phyloP scores from a whole-genome alignment of 2,329 filamentous ascomycete species.

The Ramularia endophylla region DNA sequence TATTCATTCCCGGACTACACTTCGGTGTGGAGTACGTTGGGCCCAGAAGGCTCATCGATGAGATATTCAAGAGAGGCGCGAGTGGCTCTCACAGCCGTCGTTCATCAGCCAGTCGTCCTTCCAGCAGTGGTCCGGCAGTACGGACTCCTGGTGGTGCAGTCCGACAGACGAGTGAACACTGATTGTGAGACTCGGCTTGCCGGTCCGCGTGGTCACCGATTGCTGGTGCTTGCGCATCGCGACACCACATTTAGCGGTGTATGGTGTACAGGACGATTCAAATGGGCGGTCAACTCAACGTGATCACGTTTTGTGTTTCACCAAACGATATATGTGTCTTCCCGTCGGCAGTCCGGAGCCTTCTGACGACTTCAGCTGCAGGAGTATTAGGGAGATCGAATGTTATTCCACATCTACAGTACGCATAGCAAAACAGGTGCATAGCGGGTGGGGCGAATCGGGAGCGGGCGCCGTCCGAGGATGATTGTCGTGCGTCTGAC shows the following conservation, averaged over 20 bases:
- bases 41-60: conserved; percentile 57
- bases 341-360: conserved; percentile 17
- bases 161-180: conserved; percentile 13
- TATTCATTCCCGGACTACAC: conserved; percentile 50
- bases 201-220: background rate
- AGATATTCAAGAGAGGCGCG: conserved; percentile 53
- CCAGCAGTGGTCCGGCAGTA: conserved; percentile 13
- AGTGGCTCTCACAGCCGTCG: conserved; percentile 19
- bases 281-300: conserved; percentile 10
- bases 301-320: conserved; percentile 13
- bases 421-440: conserved; percentile 19
- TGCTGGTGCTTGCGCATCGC: conserved; percentile 6
- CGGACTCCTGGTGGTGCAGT: conserved; percentile 6
- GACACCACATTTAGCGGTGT: conserved; percentile 12
- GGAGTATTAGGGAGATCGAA: conserved; percentile 3
- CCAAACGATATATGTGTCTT: conserved; percentile 14
- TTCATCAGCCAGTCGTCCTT: conserved; percentile 18
- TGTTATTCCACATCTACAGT: conserved; percentile 15
- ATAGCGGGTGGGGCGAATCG: conserved; percentile 11
- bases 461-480: too few relatives aligned
- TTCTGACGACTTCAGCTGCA: conserved; percentile 12
- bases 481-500: too few relatives aligned
- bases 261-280: conserved; percentile 1
- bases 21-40: conserved; percentile 57
- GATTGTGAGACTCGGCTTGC: conserved; percentile 4